phyloP scores from a whole-genome alignment of 75 land plant genomes.

The Picea sitchensis region DNA sequence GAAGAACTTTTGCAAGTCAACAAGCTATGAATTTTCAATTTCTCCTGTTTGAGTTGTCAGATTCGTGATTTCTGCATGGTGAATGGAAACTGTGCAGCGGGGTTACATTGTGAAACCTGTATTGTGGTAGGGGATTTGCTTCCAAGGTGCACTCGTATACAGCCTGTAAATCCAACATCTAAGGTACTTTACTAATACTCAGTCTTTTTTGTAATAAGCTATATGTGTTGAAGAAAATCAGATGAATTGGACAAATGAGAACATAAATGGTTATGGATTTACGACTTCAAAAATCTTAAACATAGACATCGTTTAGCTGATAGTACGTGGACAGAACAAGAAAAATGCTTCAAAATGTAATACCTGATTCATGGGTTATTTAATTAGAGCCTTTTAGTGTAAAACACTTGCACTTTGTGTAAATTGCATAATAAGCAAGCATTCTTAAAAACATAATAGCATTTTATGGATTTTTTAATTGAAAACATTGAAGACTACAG shows the following conservation, averaged over 20 bases:
- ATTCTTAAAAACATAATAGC: background rate
- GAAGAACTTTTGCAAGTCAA: background rate
- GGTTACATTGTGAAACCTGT: conserved; percentile 68
- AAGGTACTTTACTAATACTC: background rate
- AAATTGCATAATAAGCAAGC: background rate
- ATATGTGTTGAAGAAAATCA: background rate
- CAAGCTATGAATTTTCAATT: background rate
- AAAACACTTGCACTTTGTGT: background rate
- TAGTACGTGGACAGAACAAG: background rate
- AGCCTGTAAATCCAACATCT: conserved; percentile 12
- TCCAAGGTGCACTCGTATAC: conserved; percentile 48
- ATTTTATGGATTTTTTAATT: background rate
- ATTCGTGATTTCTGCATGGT: conserved; percentile 24
- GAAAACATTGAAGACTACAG: background rate
- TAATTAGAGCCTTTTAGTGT: background rate
- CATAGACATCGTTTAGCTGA: background rate
- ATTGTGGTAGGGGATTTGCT: conserved; percentile 42
- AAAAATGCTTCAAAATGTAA: background rate
- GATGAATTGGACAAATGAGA: background rate
- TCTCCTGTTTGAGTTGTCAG: background rate
- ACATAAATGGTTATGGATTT: background rate
- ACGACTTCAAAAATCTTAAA: background rate
- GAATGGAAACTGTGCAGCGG: conserved; percentile 49
- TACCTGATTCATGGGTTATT: background rate
- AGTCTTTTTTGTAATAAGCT: background rate